Evolutionary conservation across 208 protist genomes (phyloP).

Genomic region (Crithidia sp.): DNA sequence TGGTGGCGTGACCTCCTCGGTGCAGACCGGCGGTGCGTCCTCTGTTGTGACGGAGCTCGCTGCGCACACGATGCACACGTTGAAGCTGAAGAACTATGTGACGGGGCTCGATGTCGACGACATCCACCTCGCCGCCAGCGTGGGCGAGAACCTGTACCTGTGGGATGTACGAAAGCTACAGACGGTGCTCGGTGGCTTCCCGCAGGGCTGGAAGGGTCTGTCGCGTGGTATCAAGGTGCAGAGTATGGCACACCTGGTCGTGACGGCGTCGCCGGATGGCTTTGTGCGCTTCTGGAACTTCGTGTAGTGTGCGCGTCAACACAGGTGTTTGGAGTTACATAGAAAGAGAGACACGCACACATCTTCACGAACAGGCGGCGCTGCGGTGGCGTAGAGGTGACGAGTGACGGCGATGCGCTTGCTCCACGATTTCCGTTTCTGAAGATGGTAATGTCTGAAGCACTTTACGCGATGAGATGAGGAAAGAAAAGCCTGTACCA

Average conservation of each 20-base stretch:
- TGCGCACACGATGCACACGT: constrained; percentile 61
- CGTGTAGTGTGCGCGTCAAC: constrained; percentile 35
- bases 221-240: constrained; percentile 76
- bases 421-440: background rate
- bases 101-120: constrained; percentile 82
- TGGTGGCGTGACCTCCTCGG: constrained; percentile 37
- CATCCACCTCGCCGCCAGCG: constrained; percentile 73
- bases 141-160: constrained; percentile 84
- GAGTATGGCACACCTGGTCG: constrained; percentile 49
- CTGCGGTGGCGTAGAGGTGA: background rate
- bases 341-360: background rate
- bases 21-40: constrained; percentile 18
- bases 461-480: too few relatives aligned
- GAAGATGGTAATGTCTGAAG: too few relatives aligned
- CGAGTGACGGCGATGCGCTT: too few relatives aligned
- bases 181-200: constrained; percentile 75
- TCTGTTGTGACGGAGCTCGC: constrained; percentile 25
- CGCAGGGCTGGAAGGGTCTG: constrained; percentile 81
- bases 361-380: background rate
- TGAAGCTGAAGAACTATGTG: constrained; percentile 85
- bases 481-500: too few relatives aligned
- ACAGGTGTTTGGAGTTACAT: background rate
- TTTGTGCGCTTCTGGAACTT: constrained; percentile 84
- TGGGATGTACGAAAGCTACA: constrained; percentile 83
- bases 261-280: constrained; percentile 84